These are phyloP conservation scores for Trametes pubescens DNA, from an alignment of 1,284 basidiomycete species.

Conservation along the genomic window DNA sequence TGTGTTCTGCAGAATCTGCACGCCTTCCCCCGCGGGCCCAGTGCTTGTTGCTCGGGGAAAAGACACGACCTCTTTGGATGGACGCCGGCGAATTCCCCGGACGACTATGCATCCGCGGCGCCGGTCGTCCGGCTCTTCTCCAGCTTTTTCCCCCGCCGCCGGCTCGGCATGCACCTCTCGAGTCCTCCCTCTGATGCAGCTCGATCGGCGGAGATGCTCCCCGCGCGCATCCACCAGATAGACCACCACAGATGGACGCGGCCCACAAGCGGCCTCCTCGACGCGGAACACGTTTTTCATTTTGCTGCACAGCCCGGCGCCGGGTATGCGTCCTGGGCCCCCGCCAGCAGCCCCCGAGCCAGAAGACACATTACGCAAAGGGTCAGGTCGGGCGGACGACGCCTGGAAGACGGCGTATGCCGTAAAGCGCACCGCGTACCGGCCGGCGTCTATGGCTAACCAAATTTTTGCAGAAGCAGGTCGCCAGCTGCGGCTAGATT, in stretches of 20 bases:
- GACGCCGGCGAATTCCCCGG: constrained; percentile 9
- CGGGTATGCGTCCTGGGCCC: neutral
- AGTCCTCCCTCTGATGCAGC: constrained; percentile 1
- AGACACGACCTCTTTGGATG: too few species aligned
- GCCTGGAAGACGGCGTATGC: neutral
- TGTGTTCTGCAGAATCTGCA: neutral
- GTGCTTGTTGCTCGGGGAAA: neutral
- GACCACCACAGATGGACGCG: neutral
- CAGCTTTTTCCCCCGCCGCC: neutral
- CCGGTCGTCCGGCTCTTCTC: constrained; percentile 4
- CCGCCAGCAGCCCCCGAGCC: neutral
- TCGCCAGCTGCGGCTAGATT: constrained; percentile 14
- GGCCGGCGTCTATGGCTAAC: constrained; percentile 7
- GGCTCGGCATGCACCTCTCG: neutral
- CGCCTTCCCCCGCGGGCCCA: neutral
- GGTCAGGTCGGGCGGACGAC: neutral
- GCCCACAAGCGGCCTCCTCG: neutral
- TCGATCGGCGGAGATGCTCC: constrained; percentile 19
- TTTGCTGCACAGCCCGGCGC: constrained; percentile 10
- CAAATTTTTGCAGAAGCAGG: constrained; percentile 27
- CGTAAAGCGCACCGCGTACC: constrained; percentile 4
- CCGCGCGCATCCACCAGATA: neutral
- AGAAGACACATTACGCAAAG: neutral
- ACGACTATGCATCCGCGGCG: constrained; percentile 13
- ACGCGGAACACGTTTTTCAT: constrained; percentile 4